Evolutionary conservation across 2,329 filamentous ascomycete genomes (phyloP).

Genomic region (Apiospora hydei): DNA sequence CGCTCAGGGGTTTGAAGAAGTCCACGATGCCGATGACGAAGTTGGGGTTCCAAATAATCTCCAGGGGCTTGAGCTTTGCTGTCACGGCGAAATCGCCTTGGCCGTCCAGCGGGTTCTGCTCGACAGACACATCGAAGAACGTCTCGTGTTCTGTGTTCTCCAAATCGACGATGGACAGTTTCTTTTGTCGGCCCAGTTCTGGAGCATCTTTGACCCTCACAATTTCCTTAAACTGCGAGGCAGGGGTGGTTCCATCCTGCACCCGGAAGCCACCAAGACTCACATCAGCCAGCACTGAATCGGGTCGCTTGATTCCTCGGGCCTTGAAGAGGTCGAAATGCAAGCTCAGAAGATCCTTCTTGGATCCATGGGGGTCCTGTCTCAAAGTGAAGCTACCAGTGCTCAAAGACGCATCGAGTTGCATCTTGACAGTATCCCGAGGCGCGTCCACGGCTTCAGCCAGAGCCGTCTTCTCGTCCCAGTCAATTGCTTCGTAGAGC

Average conservation of each 20-base stretch:
- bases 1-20: conserved; percentile 97
- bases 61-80: conserved; percentile 91
- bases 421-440: conserved; percentile 89
- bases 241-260: conserved; percentile 93
- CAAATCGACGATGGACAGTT: conserved; percentile 61
- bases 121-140: conserved; percentile 91
- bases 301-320: conserved; percentile 86
- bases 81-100: conserved; percentile 90
- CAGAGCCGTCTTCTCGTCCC: conserved; percentile 93
- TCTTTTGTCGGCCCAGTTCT: conserved; percentile 52
- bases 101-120: conserved; percentile 93
- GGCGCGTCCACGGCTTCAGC: conserved; percentile 89
- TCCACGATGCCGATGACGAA: conserved; percentile 90
- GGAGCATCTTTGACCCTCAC: conserved; percentile 92
- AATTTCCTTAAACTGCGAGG: conserved; percentile 92
- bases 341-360: conserved; percentile 83
- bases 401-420: conserved; percentile 90
- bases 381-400: conserved; percentile 96
- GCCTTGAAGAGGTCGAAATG: conserved; percentile 96
- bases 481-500: conserved; percentile 96
- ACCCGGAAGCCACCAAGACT: conserved; percentile 92
- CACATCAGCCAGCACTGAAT: conserved; percentile 87
- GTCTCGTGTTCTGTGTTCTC: conserved; percentile 67
- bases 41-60: conserved; percentile 96
- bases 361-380: conserved; percentile 79